Evolutionary conservation across 345 rosid genomes (phyloP).

Genomic region (Salix exigua): DNA sequence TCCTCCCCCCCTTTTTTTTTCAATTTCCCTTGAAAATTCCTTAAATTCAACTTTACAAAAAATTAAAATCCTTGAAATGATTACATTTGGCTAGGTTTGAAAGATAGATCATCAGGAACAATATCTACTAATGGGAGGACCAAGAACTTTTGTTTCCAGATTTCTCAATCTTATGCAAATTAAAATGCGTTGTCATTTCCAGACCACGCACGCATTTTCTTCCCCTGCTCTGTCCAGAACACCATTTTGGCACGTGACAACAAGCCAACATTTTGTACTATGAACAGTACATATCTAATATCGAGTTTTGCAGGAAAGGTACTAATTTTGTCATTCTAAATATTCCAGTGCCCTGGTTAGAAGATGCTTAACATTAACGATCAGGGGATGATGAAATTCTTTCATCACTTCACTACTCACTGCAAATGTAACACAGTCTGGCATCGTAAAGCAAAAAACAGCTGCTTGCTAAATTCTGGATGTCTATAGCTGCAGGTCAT

Average conservation of each 20-base stretch:
- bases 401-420: no score
- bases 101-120: background rate
- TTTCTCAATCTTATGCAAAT: background rate
- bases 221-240: no score
- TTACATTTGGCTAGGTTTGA: background rate
- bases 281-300: no score
- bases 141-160: background rate
- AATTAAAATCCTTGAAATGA: background rate
- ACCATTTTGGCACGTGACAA: no score
- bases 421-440: no score
- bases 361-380: background rate
- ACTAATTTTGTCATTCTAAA: background rate
- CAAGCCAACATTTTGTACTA: no score
- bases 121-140: background rate
- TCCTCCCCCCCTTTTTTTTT: background rate
- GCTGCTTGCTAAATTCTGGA: background rate
- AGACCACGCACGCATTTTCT: no score
- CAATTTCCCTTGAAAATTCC: background rate
- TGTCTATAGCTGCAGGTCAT: constrained; percentile 7
- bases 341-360: background rate
- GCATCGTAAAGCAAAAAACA: background rate
- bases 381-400: background rate
- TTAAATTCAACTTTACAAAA: background rate
- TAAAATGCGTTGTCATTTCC: no score
- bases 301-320: no score